A percentile compares a stretch with the other conserved stretches of the same genome.
Evolutionary conservation across 306 rosid species (phyloP).

Genomic region (Rubus idaeus): DNA sequence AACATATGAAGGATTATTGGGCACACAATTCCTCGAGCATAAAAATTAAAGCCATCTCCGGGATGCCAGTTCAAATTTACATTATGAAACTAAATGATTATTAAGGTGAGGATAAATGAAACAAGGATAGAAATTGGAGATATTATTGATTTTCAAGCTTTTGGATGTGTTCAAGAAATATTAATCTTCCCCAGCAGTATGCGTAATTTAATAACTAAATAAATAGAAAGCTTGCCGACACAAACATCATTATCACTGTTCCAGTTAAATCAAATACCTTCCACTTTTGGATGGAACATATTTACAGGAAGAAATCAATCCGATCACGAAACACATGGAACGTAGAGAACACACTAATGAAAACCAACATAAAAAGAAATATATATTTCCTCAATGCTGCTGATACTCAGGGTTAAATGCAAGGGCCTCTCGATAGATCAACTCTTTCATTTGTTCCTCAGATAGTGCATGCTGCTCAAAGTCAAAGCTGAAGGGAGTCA

Average conservation of each 20-base stretch:
- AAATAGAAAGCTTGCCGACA: constrained; percentile 34
- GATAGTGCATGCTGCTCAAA: constrained; percentile 92
- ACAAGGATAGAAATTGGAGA: background rate
- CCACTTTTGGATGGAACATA: constrained; percentile 56
- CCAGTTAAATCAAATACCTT: constrained; percentile 39
- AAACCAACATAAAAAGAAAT: constrained; percentile 28
- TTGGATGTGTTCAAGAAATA: background rate
- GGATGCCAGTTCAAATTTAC: background rate
- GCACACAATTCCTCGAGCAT: too few species aligned
- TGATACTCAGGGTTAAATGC: constrained; percentile 93
- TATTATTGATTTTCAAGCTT: background rate
- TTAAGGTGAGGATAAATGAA: background rate
- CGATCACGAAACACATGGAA: constrained; percentile 37
- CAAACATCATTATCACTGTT: constrained; percentile 40
- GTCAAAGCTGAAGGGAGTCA: constrained; percentile 93
- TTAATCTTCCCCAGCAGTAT: constrained; percentile 17
- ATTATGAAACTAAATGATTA: too few species aligned
- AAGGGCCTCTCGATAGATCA: constrained; percentile 87
- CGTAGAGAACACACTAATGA: constrained; percentile 37
- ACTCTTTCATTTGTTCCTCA: constrained; percentile 96
- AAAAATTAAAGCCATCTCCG: too few species aligned
- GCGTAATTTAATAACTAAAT: constrained; percentile 39
- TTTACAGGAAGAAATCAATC: constrained; percentile 50
- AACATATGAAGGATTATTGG: too few species aligned
- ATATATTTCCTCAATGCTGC: constrained; percentile 37